Percentiles rank a stretch among this genome's conserved stretches.
phyloP scores from a whole-genome alignment of 2,329 filamentous ascomycete genomes.

The Calonectria crousiana region DNA sequence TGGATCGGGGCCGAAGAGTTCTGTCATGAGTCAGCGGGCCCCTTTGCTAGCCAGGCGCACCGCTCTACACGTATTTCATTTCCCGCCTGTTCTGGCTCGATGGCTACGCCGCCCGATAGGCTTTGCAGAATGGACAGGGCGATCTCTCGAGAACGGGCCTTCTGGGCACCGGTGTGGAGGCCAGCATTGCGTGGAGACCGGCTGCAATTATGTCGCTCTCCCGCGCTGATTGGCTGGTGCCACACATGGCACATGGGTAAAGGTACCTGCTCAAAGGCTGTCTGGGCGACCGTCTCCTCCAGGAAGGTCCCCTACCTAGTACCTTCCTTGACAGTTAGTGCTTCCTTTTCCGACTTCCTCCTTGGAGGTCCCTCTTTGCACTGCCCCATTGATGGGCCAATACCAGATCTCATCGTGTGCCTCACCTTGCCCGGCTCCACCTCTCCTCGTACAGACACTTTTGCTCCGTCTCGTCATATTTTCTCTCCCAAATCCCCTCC shows the following conservation, averaged over 20 bases:
- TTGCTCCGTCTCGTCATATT: neutral
- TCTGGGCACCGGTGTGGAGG: slow-evolving; percentile 13
- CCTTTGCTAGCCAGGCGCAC: neutral
- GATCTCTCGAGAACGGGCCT: slow-evolving; percentile 15
- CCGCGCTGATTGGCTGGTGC: slow-evolving; percentile 29
- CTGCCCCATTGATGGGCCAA: slow-evolving; percentile 21
- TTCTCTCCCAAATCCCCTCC: neutral
- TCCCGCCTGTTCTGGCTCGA: neutral
- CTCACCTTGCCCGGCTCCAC: slow-evolving; percentile 8
- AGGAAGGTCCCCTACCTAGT: slow-evolving; percentile 8
- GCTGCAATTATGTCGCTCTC: slow-evolving; percentile 27
- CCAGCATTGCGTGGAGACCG: slow-evolving; percentile 24
- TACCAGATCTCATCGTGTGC: neutral
- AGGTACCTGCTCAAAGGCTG: slow-evolving; percentile 5
- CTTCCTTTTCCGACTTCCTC: slow-evolving; percentile 19
- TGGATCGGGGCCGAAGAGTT: neutral
- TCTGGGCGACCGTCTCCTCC: slow-evolving; percentile 18
- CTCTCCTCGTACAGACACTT: slow-evolving; percentile 6
- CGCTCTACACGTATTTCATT: neutral
- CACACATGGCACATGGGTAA: neutral
- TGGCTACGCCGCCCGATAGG: slow-evolving; percentile 2
- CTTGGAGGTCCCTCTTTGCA: slow-evolving; percentile 14
- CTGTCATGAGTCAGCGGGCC: neutral
- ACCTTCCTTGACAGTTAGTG: neutral
- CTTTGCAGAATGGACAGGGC: neutral